A percentile compares a stretch with the other conserved stretches of the same genome.
phyloP scores from a whole-genome alignment of 2,329 filamentous ascomycete genomes.

The Verticillium isaacii region DNA sequence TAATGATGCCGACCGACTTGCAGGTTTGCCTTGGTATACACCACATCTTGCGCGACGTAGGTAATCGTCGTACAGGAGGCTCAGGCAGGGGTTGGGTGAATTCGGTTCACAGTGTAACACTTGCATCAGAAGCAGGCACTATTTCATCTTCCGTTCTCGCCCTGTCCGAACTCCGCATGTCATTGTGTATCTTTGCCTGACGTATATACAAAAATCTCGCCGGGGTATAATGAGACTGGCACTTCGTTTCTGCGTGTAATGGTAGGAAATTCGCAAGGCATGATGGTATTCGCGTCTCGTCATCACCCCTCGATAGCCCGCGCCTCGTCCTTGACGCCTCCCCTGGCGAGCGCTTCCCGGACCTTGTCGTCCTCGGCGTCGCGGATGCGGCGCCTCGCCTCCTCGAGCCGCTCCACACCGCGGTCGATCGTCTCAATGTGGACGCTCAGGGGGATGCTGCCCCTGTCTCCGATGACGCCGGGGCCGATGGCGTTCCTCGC shows the following conservation, averaged over 20 bases:
- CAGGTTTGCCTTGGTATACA: too few species aligned
- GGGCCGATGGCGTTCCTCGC: slow-evolving; percentile 34
- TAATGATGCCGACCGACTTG: too few species aligned
- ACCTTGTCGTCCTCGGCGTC: slow-evolving; percentile 56
- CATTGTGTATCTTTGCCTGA: background rate
- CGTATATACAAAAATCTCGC: background rate
- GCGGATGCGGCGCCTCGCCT: slow-evolving; percentile 54
- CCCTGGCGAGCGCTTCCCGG: slow-evolving; percentile 43
- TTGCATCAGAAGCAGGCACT: too few species aligned
- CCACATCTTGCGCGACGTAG: too few species aligned
- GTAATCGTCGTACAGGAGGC: too few species aligned
- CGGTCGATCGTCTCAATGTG: slow-evolving; percentile 72
- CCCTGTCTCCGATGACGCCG: slow-evolving; percentile 15
- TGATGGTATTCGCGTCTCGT: background rate
- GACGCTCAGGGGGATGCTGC: slow-evolving; percentile 59
- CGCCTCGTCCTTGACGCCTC: slow-evolving; percentile 33
- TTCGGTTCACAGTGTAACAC: too few species aligned
- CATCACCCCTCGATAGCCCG: slow-evolving; percentile 32
- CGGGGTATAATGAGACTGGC: background rate
- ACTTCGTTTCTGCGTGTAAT: background rate
- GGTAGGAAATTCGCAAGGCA: background rate
- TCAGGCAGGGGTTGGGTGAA: too few species aligned
- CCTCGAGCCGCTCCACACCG: slow-evolving; percentile 67
- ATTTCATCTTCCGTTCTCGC: too few species aligned
- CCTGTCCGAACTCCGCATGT: background rate